Conservation (phyloP, 805 yeast species). For the Candida ascalaphidarum region DNA sequence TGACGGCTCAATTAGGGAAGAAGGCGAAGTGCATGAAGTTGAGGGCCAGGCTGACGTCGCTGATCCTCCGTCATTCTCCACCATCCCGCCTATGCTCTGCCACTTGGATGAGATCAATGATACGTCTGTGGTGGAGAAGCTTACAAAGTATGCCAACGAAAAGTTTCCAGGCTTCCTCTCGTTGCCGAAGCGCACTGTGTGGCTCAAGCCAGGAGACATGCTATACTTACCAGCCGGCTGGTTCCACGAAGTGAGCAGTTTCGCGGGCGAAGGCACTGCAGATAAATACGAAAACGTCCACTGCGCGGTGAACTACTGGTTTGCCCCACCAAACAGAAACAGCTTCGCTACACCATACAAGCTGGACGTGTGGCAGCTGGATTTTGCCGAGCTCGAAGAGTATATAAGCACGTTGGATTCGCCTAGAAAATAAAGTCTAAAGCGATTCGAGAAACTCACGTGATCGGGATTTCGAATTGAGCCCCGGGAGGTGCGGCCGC, state of each 20-base stretch:
- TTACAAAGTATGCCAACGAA: conserved; percentile 27
- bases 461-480: no score
- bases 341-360: conserved; percentile 26
- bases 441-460: no score
- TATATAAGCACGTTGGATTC: no score
- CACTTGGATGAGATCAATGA: conserved; percentile 49
- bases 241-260: conserved; percentile 76
- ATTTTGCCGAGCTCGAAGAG: no score
- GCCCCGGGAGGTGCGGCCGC: no score
- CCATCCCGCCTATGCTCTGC: conserved; percentile 52
- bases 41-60: conserved; percentile 6
- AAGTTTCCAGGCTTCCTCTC: conserved; percentile 42
- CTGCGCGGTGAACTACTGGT: conserved; percentile 70
- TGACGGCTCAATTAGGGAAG: conserved; percentile 48
- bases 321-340: conserved; percentile 48
- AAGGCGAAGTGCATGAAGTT: not conserved
- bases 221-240: conserved; percentile 69
- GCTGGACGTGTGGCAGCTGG: conserved; percentile 48
- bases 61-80: conserved; percentile 67
- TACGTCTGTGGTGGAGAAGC: conserved; percentile 8
- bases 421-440: no score
- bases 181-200: conserved; percentile 35
- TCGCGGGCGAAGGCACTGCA: conserved; percentile 25
- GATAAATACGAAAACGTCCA: conserved; percentile 26
- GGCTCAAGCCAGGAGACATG: conserved; percentile 56